A percentile compares a stretch with the other conserved stretches of the same genome.
Evolutionary conservation across 179 eudicot genomes (phyloP).

Genomic region (Spergularia azorica): DNA sequence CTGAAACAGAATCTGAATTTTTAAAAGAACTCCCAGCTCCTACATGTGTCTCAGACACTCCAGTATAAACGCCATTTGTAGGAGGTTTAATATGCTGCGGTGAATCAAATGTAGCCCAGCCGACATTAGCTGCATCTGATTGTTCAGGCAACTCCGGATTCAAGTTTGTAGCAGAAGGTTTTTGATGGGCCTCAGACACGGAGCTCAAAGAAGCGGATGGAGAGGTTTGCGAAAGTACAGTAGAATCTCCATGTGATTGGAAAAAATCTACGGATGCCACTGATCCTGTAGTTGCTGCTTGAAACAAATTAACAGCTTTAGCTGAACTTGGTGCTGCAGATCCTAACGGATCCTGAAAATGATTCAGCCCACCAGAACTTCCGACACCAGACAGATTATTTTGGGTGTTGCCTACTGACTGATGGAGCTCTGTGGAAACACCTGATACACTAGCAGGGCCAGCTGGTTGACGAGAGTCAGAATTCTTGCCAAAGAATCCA

Average conservation of each 20-base stretch:
- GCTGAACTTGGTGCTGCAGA: constrained; percentile 35
- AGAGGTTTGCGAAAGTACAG: constrained; percentile 30
- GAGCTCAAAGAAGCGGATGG: constrained; percentile 43
- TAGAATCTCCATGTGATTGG: constrained; percentile 41
- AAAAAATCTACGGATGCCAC: constrained; percentile 39
- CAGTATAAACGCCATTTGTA: constrained; percentile 28
- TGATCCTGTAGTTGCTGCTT: constrained; percentile 36
- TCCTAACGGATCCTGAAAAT: constrained; percentile 34
- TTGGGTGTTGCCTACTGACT: constrained; percentile 35
- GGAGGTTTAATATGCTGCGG: constrained; percentile 28
- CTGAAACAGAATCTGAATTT: constrained; percentile 27
- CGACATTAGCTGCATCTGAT: constrained; percentile 45
- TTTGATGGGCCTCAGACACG: constrained; percentile 37
- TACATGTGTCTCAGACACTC: constrained; percentile 28
- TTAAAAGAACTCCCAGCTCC: constrained; percentile 29
- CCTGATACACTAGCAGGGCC: constrained; percentile 42
- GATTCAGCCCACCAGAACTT: constrained; percentile 49
- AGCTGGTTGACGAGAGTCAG: constrained; percentile 48
- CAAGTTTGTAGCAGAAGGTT: constrained; percentile 33
- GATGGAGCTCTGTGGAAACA: constrained; percentile 38
- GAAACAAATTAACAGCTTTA: constrained; percentile 38
- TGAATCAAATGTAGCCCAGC: constrained; percentile 84
- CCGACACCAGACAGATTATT: constrained; percentile 32
- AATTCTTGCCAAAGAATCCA: constrained; percentile 59
- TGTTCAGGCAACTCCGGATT: constrained; percentile 33